Conservation (phyloP, 2,329 filamentous ascomycete genomes). For the Boeremia exigua region DNA sequence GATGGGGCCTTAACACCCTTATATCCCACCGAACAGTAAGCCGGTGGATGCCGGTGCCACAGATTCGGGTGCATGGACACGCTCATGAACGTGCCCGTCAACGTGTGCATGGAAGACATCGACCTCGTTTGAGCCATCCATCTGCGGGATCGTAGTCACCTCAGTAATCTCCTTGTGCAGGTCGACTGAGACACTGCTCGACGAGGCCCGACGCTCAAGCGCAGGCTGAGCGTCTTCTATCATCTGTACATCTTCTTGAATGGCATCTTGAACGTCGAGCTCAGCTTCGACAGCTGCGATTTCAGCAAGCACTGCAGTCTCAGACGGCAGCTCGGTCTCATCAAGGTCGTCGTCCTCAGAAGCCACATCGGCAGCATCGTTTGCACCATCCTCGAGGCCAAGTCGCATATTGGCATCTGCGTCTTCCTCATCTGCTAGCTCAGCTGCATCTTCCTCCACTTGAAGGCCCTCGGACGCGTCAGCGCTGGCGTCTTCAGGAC, state of each 20-base stretch:
- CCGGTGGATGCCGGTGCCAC: background rate
- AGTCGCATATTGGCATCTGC: background rate
- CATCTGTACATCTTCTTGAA: background rate
- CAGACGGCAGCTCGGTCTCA: conserved; percentile 9
- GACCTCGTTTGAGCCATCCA: conserved; percentile 6
- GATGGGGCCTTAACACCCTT: background rate
- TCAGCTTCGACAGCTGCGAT: conserved; percentile 6
- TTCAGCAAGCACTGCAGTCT: conserved; percentile 11
- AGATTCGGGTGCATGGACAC: background rate
- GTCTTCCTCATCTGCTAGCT: background rate
- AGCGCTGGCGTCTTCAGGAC: background rate
- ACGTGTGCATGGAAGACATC: background rate
- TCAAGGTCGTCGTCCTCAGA: background rate
- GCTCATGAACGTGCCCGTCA: conserved; percentile 3
- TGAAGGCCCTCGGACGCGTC: background rate
- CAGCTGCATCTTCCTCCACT: background rate
- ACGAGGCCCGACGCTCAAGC: background rate
- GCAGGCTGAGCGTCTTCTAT: background rate
- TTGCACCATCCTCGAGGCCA: background rate
- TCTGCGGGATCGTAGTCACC: conserved; percentile 1
- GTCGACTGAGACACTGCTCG: background rate
- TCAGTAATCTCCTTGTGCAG: conserved; percentile 6
- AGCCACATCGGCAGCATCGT: background rate
- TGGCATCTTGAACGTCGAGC: background rate
- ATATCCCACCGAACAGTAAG: background rate